Conservation (phyloP, 2,329 filamentous ascomycete genomes). For the Hymenoscyphus fraxineus region DNA sequence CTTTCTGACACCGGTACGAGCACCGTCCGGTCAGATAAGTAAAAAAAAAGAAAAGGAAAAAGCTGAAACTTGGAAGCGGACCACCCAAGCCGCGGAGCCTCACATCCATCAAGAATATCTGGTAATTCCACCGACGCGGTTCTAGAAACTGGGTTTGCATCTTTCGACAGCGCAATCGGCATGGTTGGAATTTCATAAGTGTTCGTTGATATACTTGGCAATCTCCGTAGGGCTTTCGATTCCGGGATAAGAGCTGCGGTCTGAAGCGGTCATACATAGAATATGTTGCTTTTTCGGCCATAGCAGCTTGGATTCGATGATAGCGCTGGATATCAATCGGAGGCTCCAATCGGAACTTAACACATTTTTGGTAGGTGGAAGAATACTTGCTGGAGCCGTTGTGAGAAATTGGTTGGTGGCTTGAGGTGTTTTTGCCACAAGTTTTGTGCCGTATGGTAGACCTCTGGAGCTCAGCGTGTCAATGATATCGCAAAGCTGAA, state of each 20-base stretch:
- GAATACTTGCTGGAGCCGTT: neutral
- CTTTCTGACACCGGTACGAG: neutral
- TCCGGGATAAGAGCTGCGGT: neutral
- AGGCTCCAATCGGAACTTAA: neutral
- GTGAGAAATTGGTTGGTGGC: neutral
- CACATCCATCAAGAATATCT: too few species aligned
- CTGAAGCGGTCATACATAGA: neutral
- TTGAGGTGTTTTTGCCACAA: neutral
- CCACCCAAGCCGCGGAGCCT: neutral
- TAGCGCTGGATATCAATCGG: neutral
- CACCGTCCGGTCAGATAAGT: neutral
- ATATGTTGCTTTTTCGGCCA: neutral
- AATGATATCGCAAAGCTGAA: neutral
- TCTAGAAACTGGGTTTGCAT: too few species aligned
- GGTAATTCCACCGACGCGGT: too few species aligned
- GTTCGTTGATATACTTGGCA: too few species aligned
- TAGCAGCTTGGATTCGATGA: neutral
- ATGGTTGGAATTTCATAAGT: too few species aligned
- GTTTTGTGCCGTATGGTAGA: neutral
- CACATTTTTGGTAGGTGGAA: neutral
- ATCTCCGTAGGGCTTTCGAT: neutral
- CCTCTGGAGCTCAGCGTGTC: neutral
- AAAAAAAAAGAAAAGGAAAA: neutral
- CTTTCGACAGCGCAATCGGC: too few species aligned
- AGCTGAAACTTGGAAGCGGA: slow-evolving; percentile 1